Evolutionary conservation across 108 stramenopile species (phyloP).

Genomic region (Schizochytrium sp.): DNA sequence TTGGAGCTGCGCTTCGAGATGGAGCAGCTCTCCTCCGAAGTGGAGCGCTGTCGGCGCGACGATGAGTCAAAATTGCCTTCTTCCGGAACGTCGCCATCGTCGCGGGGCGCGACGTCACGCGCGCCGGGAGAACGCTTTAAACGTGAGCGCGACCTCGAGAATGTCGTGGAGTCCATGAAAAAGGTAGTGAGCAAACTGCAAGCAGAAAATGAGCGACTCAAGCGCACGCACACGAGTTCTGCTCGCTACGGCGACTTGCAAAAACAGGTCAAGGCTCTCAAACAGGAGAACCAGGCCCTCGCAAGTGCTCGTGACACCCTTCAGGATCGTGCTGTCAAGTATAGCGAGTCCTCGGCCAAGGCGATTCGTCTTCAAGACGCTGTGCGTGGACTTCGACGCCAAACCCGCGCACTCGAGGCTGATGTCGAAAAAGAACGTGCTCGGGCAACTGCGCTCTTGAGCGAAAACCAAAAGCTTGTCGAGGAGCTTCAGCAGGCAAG

Average conservation of each 20-base stretch:
- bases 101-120: conserved; percentile 15
- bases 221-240: background rate
- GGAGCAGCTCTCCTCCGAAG: conserved; percentile 30
- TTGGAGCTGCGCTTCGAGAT: conserved; percentile 50
- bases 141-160: conserved; percentile 49
- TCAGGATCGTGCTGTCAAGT: background rate
- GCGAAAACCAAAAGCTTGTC: background rate
- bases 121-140: conserved; percentile 40
- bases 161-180: conserved; percentile 48
- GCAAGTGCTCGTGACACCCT: background rate
- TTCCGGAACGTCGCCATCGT: background rate
- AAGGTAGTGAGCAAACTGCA: conserved; percentile 31
- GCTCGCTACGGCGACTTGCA: background rate
- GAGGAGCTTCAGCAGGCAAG: conserved; percentile 24
- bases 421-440: background rate
- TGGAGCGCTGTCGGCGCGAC: conserved; percentile 24
- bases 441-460: background rate
- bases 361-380: background rate
- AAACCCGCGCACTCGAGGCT: background rate
- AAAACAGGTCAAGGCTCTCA: background rate
- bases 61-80: conserved; percentile 25
- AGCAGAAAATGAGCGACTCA: conserved; percentile 1
- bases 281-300: background rate
- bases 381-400: background rate
- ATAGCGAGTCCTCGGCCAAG: background rate